Percentiles rank a stretch among this genome's conserved stretches.
phyloP scores from a whole-genome alignment of 2,329 filamentous ascomycete species.

The Penicillium sp. region DNA sequence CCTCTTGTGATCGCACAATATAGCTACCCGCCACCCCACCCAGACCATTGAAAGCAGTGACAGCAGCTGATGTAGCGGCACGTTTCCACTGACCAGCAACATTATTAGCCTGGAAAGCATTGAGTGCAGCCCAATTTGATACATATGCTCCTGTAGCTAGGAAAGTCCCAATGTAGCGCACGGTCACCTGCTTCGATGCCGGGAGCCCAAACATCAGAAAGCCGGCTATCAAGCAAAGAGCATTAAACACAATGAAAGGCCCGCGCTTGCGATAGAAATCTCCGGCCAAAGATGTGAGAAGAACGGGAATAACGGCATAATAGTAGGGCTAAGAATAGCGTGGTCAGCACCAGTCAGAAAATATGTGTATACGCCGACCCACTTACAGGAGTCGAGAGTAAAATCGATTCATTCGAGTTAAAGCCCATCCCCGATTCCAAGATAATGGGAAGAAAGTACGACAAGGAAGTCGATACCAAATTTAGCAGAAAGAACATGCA shows the following conservation, averaged over 20 bases:
- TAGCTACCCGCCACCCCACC: conserved; percentile 66
- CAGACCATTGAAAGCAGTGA: conserved; percentile 62
- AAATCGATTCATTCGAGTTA: conserved; percentile 53
- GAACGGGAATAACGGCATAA: conserved; percentile 63
- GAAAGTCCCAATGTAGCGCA: conserved; percentile 64
- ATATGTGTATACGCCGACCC: not conserved
- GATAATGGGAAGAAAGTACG: conserved; percentile 65
- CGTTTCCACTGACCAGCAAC: conserved; percentile 65
- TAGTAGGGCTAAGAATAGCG: conserved; percentile 57
- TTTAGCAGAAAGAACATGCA: conserved; percentile 64
- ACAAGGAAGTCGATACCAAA: conserved; percentile 63
- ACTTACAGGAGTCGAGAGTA: conserved; percentile 59
- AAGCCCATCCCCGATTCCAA: conserved; percentile 58
- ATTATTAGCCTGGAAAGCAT: conserved; percentile 63
- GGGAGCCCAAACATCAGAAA: conserved; percentile 67
- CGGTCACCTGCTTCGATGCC: conserved; percentile 52
- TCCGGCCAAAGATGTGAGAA: conserved; percentile 62
- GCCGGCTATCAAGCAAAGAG: conserved; percentile 59
- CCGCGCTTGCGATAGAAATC: conserved; percentile 62
- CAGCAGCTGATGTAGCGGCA: conserved; percentile 59
- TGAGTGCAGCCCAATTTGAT: conserved; percentile 67
- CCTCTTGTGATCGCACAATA: conserved; percentile 62
- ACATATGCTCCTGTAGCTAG: conserved; percentile 68
- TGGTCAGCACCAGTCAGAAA: not conserved
- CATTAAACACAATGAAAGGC: conserved; percentile 66